Conservation (phyloP, 176 grass and related monocot species). For the Urochloa ruziziensis region DNA sequence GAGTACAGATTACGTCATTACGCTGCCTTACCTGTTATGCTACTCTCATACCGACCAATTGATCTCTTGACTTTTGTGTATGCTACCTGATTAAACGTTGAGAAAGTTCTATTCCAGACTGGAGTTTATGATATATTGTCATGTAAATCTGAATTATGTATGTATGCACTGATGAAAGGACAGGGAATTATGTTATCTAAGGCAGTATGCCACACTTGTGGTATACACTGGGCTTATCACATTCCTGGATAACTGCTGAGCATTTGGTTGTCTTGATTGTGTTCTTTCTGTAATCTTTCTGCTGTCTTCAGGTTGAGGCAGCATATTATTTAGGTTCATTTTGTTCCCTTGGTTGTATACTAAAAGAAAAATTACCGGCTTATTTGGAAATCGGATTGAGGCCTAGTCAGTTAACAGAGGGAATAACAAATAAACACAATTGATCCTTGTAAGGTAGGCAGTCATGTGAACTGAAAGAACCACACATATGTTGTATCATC, state of each 20-base stretch:
- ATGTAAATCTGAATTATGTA: constrained; percentile 9
- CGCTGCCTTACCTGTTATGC: neutral
- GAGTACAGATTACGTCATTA: neutral
- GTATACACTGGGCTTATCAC: neutral
- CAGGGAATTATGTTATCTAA: neutral
- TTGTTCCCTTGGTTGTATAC: neutral
- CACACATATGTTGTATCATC: neutral
- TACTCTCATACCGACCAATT: neutral
- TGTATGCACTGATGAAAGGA: neutral
- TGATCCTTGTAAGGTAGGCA: neutral
- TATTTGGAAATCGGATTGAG: neutral
- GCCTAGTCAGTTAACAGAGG: neutral
- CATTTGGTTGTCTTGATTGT: neutral
- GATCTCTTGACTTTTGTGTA: neutral
- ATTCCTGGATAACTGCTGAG: neutral
- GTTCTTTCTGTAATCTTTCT: constrained; percentile 19
- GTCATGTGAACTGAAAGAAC: neutral
- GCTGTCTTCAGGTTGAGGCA: neutral
- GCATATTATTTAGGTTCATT: constrained; percentile 18
- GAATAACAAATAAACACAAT: neutral
- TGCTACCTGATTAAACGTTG: neutral
- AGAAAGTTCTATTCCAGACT: neutral
- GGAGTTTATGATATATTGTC: neutral
- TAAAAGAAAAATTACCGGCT: neutral
- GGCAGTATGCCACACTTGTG: neutral